Evolutionary conservation across 2,329 filamentous ascomycete genomes (phyloP).

Genomic region (Colletotrichum orbiculare): DNA sequence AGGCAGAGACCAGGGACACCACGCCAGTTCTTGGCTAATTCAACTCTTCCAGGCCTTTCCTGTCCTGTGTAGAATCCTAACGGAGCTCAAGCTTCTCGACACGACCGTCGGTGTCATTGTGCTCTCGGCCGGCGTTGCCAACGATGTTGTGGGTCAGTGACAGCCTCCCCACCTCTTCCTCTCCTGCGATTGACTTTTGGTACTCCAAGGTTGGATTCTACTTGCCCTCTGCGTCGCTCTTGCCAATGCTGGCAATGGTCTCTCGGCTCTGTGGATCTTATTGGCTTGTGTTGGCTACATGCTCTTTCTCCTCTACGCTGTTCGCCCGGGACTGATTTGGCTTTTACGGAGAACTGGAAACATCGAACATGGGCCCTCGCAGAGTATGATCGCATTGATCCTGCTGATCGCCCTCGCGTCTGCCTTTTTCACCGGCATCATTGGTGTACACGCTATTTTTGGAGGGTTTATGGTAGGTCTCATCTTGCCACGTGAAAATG

Average conservation of each 20-base stretch:
- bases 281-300: conserved; percentile 81
- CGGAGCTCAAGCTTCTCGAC: conserved; percentile 85
- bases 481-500: conserved; percentile 89
- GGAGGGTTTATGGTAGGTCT: conserved; percentile 90
- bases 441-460: conserved; percentile 94
- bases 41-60: conserved; percentile 66
- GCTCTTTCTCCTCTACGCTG: conserved; percentile 78
- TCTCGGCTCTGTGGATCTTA: conserved; percentile 87
- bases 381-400: conserved; percentile 85
- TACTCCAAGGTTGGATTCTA: conserved; percentile 76
- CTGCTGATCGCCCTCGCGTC: conserved; percentile 82
- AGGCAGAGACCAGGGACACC: background rate
- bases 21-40: background rate
- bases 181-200: conserved; percentile 5
- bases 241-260: conserved; percentile 85
- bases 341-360: conserved; percentile 78
- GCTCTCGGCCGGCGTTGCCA: conserved; percentile 89
- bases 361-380: conserved; percentile 87
- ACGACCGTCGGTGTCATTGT: conserved; percentile 90
- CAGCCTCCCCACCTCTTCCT: no score
- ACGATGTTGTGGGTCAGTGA: conserved; percentile 69
- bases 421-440: conserved; percentile 87
- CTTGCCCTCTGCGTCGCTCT: conserved; percentile 92
- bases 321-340: conserved; percentile 81
- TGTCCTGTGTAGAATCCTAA: conserved; percentile 92